These are phyloP conservation scores for Phoma sp. DNA, from an alignment of 2,329 filamentous ascomycete species.

Conservation along the genomic window DNA sequence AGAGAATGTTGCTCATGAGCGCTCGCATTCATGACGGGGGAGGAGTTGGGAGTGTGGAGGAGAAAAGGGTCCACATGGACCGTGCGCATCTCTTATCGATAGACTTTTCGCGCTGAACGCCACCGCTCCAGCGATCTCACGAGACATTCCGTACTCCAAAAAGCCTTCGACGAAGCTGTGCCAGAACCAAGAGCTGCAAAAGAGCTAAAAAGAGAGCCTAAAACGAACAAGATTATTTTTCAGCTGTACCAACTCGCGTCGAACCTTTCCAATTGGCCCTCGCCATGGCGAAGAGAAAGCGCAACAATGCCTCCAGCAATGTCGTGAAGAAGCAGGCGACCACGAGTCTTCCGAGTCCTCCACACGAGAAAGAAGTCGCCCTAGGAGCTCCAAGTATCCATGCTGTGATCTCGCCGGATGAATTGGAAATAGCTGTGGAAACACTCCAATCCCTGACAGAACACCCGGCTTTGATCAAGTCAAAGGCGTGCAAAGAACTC, in stretches of 20 bases:
- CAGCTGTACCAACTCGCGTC: not conserved
- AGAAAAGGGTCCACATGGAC: not conserved
- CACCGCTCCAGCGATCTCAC: conserved; percentile 12
- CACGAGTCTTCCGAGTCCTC: conserved; percentile 33
- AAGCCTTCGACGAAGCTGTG: not conserved
- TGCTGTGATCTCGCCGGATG: conserved; percentile 66
- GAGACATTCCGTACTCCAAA: not conserved
- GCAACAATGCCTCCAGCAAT: conserved; percentile 27
- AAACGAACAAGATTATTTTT: not conserved
- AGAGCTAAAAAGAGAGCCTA: not conserved
- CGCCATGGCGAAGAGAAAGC: conserved; percentile 40
- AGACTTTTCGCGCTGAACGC: conserved; percentile 12
- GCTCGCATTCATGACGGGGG: not conserved
- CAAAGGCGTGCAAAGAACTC: conserved; percentile 70
- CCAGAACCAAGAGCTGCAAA: not conserved
- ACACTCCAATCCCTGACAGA: conserved; percentile 65
- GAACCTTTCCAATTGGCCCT: not conserved
- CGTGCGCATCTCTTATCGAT: conserved; percentile 8
- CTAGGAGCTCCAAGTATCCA: conserved; percentile 59
- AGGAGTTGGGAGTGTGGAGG: not conserved
- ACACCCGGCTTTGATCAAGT: conserved; percentile 69
- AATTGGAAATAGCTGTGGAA: conserved; percentile 71
- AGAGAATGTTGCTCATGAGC: not conserved
- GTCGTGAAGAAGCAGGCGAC: conserved; percentile 32
- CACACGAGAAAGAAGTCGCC: conserved; percentile 26